Evolutionary conservation across 805 yeast genomes (phyloP), one percentile per base, ranked within the genome.

Genomic region (Clavispora carvajalis): DNA sequence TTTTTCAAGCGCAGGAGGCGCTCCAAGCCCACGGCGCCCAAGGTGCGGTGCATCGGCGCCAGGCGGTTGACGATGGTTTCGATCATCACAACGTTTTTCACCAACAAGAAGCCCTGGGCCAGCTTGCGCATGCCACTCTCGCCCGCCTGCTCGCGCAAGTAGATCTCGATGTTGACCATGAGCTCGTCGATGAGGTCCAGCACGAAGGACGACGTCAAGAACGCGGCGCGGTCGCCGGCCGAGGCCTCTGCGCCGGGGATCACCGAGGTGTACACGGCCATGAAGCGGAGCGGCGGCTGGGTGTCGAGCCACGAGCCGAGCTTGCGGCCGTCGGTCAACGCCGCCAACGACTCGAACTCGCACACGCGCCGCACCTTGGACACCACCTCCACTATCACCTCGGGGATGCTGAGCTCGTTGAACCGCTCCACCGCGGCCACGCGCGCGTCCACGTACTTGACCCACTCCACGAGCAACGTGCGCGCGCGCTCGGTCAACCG

Each of bases 181-280:
- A 87, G 72, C 34, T 81, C 79, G 58, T 90, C 96, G 33, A 91
- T 73, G 33, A 84, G 71, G 58, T 91, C 98, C 38, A 89, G 76
- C 45, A 79, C 74, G 54, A 75, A 90, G 33, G 84, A 71, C 1
- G 88, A 74, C 24, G 88, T 59, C 47, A 84, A 60, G 41, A 72
- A 74, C 22, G 44, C 44, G 3, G 37, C 33, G 24, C 29, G 45
- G 41, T 42, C 46, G 7, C 36, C 36, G 13, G 44, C 45, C 28
- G 42, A 41, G 2, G 51, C 40, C 18, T 66, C 63, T 2, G 61
- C 50, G 30, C 66, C 67, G 10, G 72, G 68, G 9, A 74, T 63
- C 2, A 76, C 75, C 26, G 77, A 67, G 0, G 80, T 69, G 51
- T 73, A 73, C 10, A 69, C 69, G 16, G 60, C 47, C 9, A 77